Conservation (phyloP, 169 alveolate species). For the Eimeria brunetti region DNA sequence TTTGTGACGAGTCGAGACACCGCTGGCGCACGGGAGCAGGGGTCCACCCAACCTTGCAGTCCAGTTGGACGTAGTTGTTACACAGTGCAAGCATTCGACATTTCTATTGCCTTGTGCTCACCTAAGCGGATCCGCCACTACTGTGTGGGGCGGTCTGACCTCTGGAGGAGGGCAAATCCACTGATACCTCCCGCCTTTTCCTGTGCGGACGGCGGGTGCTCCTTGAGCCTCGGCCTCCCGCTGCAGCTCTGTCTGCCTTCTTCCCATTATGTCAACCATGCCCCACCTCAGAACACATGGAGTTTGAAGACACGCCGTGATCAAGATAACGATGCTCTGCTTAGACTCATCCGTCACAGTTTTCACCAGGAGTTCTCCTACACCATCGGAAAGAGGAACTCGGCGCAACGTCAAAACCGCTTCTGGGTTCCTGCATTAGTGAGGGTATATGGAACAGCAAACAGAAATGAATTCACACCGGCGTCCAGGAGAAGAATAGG, state of each 20-base stretch:
- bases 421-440: constrained; percentile 20
- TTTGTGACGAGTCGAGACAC: background rate
- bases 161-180: constrained; percentile 75
- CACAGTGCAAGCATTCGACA: background rate
- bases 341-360: constrained; percentile 57
- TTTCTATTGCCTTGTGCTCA: background rate
- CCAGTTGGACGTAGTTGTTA: background rate
- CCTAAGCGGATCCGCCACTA: constrained; percentile 74
- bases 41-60: too few species aligned
- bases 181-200: constrained; percentile 70
- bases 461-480: background rate
- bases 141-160: constrained; percentile 70
- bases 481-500: background rate
- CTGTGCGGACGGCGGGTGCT: constrained; percentile 16
- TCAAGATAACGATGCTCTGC: constrained; percentile 28
- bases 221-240: constrained; percentile 25
- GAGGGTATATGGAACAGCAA: background rate
- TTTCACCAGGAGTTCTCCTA: constrained; percentile 50
- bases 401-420: constrained; percentile 32
- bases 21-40: background rate
- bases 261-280: constrained; percentile 77
- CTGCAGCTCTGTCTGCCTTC: constrained; percentile 70
- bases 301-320: constrained; percentile 65
- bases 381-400: constrained; percentile 61
- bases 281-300: constrained; percentile 77